Conservation (phyloP, 306 rosid species). For the Medicago lupulina region DNA sequence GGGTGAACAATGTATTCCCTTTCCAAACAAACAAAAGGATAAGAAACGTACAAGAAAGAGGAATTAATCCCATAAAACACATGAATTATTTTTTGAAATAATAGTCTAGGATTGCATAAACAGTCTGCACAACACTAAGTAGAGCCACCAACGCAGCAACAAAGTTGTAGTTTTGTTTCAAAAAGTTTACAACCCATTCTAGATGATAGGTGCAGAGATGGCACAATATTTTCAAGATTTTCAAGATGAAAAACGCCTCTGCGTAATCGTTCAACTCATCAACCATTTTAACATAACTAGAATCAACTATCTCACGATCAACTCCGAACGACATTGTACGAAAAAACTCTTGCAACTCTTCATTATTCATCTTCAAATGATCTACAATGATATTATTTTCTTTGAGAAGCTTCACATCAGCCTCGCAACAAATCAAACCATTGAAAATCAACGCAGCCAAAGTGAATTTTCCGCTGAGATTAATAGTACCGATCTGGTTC, state of each 20-base stretch:
- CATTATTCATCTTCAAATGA: background rate
- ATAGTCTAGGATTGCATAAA: background rate
- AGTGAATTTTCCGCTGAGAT: background rate
- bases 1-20: background rate
- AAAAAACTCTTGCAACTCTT: background rate
- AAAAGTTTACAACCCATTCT: background rate
- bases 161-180: background rate
- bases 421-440: background rate
- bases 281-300: background rate
- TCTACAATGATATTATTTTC: background rate
- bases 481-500: background rate
- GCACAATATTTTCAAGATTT: background rate
- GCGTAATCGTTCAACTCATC: background rate
- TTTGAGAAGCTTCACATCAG: slow-evolving; percentile 4
- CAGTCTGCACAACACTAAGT: background rate
- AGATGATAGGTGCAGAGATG: background rate
- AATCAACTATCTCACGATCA: background rate
- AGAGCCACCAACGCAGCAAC: background rate
- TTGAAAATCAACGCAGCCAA: background rate
- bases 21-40: background rate
- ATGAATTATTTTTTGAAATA: background rate
- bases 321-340: background rate
- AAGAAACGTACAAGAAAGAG: too few species aligned
- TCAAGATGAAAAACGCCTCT: background rate
- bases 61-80: background rate